Percentiles rank a stretch among this genome's conserved stretches.
Evolutionary conservation across 2,329 filamentous ascomycete genomes (phyloP).

Genomic region (Tolypocladium pustulatum): DNA sequence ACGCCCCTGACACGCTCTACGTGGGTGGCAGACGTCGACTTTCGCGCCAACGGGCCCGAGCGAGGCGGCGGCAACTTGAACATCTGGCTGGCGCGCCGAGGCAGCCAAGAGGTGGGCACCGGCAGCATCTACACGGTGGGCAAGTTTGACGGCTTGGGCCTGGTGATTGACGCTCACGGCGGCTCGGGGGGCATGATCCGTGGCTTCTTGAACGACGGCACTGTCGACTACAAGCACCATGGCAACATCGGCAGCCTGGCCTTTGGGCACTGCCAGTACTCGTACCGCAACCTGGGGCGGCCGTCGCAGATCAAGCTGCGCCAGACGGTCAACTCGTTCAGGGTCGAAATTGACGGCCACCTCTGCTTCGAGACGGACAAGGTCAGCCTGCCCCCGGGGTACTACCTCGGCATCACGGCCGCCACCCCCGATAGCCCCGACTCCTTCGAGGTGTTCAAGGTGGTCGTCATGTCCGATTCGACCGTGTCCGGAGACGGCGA

Average conservation of each 20-base stretch:
- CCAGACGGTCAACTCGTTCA: constrained; percentile 54
- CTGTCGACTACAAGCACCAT: constrained; percentile 65
- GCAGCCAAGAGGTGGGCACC: constrained; percentile 52
- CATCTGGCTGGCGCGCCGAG: constrained; percentile 77
- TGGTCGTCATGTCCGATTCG: constrained; percentile 58
- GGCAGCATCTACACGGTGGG: constrained; percentile 76
- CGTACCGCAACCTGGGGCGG: constrained; percentile 83
- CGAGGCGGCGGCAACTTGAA: constrained; percentile 82
- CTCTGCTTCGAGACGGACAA: constrained; percentile 77
- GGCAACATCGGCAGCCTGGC: constrained; percentile 72
- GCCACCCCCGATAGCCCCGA: constrained; percentile 86
- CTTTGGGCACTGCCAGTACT: constrained; percentile 86
- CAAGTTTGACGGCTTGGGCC: constrained; percentile 79
- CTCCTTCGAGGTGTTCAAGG: constrained; percentile 87
- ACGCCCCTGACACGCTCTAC: constrained; percentile 48
- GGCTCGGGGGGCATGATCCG: constrained; percentile 70
- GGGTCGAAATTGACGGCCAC: constrained; percentile 69
- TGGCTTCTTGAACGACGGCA: constrained; percentile 89
- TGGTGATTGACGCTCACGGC: constrained; percentile 78
- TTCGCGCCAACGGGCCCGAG: constrained; percentile 78
- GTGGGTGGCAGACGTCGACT: constrained; percentile 79
- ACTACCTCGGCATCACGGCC: constrained; percentile 79
- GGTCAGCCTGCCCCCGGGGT: constrained; percentile 67
- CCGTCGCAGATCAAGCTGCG: constrained; percentile 68
- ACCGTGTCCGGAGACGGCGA: constrained; percentile 9